Base-by-base conservation (phyloP, 2,329 filamentous ascomycete species). In the Cordyceps cateniannulata region DNA sequence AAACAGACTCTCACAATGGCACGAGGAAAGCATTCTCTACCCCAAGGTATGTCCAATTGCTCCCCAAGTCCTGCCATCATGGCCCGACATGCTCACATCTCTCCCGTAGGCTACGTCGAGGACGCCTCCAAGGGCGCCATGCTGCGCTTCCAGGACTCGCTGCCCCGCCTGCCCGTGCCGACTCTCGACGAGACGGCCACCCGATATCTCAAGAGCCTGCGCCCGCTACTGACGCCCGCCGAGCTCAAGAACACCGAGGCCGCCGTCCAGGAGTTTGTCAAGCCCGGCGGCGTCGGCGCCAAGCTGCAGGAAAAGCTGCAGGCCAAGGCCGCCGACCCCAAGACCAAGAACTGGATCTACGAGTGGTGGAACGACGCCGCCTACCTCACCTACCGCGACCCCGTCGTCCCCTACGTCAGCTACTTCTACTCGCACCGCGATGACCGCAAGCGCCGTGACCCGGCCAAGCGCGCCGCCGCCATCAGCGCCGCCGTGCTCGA, bases 371-470 rank as follows among this genome's bases (percentile, higher is more conserved):
- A 99, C 74, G 86, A 96, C 58, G 85, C 87, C 5, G 95, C 95
- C 62, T 99, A 99, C 77, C 85, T 99, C 66, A 83, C 79, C 66
- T 98, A 98, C 80, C 89, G 93, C 66, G 95, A 98, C 74, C 95
- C 95, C 12, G 91, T 99, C 51, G 90, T 98, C 20, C 95, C 95
- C 63, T 99, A 98, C 73, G 95, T 99, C 70, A 96, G 91, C 76
- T 99, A 99, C 84, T 99, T 99, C 80, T 99, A 99, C 81, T 97
- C 93, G 60, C 93, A 98, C 79, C 86, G 91, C 67, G 95, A 99
- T 76, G 96, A 99, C 76, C 87, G 91, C 67, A 84, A 87, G 71
- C 86, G 93, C 66, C 87, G 92, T 64, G 86, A 97, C 74, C 95
- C 95, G 0, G 88, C 89, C 64, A 96, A 96, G 82, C 90, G 95